Conservation (phyloP, 78 protist genomes). For the Dictyostelium purpureum region DNA sequence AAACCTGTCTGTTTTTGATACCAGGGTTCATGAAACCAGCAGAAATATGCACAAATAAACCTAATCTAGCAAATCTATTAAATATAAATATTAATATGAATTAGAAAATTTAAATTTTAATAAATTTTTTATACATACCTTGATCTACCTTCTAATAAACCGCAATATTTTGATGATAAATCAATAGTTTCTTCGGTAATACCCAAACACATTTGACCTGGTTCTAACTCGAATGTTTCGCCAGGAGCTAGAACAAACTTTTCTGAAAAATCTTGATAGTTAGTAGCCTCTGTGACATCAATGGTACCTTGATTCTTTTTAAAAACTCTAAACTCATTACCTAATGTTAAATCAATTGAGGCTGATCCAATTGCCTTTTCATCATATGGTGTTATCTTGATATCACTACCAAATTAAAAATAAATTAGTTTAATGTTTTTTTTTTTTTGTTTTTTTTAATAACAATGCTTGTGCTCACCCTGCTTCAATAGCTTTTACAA, state of each 20-base stretch:
- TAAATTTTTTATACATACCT: background rate
- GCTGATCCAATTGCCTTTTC: slow-evolving; percentile 78
- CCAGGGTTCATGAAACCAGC: slow-evolving; percentile 93
- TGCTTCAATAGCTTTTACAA: slow-evolving; percentile 41
- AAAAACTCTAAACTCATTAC: slow-evolving; percentile 89
- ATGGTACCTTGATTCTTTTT: background rate
- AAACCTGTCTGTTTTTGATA: slow-evolving; percentile 86
- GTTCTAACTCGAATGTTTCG: slow-evolving; percentile 74
- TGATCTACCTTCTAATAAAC: slow-evolving; percentile 89
- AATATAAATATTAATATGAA: background rate
- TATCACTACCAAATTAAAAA: slow-evolving; percentile 49
- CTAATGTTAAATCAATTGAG: slow-evolving; percentile 82
- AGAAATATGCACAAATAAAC: slow-evolving; percentile 88
- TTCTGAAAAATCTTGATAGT: slow-evolving; percentile 87
- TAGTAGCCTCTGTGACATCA: slow-evolving; percentile 44
- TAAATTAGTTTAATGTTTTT: background rate
- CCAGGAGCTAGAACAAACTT: slow-evolving; percentile 57
- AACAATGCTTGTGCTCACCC: background rate
- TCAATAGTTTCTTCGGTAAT: slow-evolving; percentile 87
- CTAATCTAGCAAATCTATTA: slow-evolving; percentile 90
- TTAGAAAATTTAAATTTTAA: background rate
- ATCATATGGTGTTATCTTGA: slow-evolving; percentile 76
- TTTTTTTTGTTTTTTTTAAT: background rate
- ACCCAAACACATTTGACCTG: slow-evolving; percentile 81
- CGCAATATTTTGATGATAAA: slow-evolving; percentile 82